These are phyloP conservation scores for Zizania palustris DNA, from an alignment of 202 grass and related monocot genomes.

Conservation along the genomic window DNA sequence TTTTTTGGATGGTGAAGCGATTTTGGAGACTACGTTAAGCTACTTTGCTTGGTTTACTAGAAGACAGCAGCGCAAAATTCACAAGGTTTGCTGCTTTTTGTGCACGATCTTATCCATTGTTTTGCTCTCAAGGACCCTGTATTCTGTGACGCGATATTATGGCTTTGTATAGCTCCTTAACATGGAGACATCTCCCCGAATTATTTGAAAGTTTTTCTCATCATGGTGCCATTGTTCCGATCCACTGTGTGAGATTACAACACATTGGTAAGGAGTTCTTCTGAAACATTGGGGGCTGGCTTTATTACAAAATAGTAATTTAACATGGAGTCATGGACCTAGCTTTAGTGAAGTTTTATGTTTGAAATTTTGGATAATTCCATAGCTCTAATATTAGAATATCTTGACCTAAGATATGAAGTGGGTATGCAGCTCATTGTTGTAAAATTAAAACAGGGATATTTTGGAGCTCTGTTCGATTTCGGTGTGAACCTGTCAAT, in stretches of 20 bases:
- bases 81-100: slow-evolving; percentile 58
- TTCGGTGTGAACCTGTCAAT: background rate
- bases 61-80: slow-evolving; percentile 47
- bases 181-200: slow-evolving; percentile 8
- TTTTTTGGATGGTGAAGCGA: slow-evolving; percentile 82
- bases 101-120: slow-evolving; percentile 63
- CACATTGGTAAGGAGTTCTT: background rate
- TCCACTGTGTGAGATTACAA: slow-evolving; percentile 4
- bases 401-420: background rate
- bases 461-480: slow-evolving; percentile 1
- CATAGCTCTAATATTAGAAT: background rate
- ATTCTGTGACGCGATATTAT: slow-evolving; percentile 37
- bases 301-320: slow-evolving; percentile 20
- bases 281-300: no score
- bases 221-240: background rate
- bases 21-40: slow-evolving; percentile 70
- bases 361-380: background rate
- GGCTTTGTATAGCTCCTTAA: slow-evolving; percentile 25
- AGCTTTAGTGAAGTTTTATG: background rate
- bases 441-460: background rate
- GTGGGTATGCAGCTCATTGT: background rate
- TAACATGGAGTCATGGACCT: background rate
- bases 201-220: background rate
- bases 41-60: slow-evolving; percentile 60
- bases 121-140: slow-evolving; percentile 42